Evolutionary conservation across 306 rosid species (phyloP).

Genomic region (Adenanthera pavonina): DNA sequence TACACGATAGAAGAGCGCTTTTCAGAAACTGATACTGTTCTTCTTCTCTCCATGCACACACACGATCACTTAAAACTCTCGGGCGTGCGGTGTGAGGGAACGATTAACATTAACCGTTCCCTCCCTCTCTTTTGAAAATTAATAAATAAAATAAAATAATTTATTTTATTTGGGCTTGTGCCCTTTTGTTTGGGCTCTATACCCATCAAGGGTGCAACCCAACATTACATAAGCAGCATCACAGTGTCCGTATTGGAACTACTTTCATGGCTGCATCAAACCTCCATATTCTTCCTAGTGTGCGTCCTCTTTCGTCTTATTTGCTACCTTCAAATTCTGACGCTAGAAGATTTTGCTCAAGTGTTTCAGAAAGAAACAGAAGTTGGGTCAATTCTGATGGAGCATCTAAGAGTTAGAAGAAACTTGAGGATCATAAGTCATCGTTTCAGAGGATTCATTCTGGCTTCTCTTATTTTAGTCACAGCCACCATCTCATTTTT

Average conservation of each 20-base stretch:
- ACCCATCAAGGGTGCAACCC: too few species aligned
- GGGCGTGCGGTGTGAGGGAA: too few species aligned
- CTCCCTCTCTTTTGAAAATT: too few species aligned
- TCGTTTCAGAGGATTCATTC: conserved; percentile 68
- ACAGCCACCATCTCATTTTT: conserved; percentile 71
- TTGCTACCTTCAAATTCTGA: conserved; percentile 74
- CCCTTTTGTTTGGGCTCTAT: too few species aligned
- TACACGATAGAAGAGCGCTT: too few species aligned
- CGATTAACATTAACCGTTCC: too few species aligned
- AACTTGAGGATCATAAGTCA: conserved; percentile 72
- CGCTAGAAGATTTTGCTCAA: conserved; percentile 69
- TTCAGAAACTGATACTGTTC: too few species aligned
- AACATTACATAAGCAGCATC: conserved; percentile 55
- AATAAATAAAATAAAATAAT: too few species aligned
- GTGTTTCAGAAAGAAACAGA: conserved; percentile 68
- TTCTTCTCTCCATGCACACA: too few species aligned
- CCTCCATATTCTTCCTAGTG: conserved; percentile 71
- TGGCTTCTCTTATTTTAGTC: conserved; percentile 68
- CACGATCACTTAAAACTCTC: too few species aligned
- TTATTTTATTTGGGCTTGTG: too few species aligned
- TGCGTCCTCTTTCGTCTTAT: conserved; percentile 74
- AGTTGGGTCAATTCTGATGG: conserved; percentile 62
- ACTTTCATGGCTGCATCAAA: conserved; percentile 78
- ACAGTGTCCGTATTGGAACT: conserved; percentile 63
- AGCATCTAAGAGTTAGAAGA: conserved; percentile 70